Conservation (phyloP, 2,329 filamentous ascomycete species). For the Fusarium mundagurra region DNA sequence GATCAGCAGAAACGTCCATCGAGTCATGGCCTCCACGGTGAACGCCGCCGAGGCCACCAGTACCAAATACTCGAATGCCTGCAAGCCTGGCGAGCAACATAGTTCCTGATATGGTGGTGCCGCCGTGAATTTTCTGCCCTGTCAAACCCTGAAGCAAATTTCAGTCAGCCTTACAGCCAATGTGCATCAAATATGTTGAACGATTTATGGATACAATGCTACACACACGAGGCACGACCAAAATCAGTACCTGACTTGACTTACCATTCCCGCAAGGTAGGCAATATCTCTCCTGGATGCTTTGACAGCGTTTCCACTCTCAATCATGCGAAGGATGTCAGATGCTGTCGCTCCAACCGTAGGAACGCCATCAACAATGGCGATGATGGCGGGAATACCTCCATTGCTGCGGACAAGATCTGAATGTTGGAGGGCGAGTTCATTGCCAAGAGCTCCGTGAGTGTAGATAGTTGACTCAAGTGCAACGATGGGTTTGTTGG, state of each 20-base stretch:
- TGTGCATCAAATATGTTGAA: background rate
- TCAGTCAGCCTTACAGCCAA: conserved; percentile 13
- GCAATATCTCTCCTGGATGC: conserved; percentile 88
- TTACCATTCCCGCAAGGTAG: conserved; percentile 80
- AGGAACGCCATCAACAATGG: conserved; percentile 84
- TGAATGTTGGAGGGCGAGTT: conserved; percentile 81
- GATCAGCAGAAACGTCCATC: conserved; percentile 94
- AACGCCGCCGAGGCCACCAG: conserved; percentile 92
- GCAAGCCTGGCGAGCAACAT: conserved; percentile 89
- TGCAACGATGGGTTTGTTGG: conserved; percentile 85
- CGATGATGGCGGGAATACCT: conserved; percentile 89
- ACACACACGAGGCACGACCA: background rate
- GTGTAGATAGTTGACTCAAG: conserved; percentile 98
- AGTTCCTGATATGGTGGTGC: conserved; percentile 92
- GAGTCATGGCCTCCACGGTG: conserved; percentile 87
- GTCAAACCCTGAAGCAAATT: conserved; percentile 27
- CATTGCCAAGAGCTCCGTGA: conserved; percentile 84
- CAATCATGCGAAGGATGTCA: conserved; percentile 79
- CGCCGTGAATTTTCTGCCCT: conserved; percentile 77
- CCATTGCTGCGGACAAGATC: conserved; percentile 83
- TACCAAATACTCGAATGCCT: conserved; percentile 92
- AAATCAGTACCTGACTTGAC: conserved; percentile 30
- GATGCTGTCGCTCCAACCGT: conserved; percentile 78
- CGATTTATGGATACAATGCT: background rate
- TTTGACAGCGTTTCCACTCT: conserved; percentile 76